These are phyloP conservation scores for Marasmius oreades DNA, from an alignment of 1,284 basidiomycete genomes.

Conservation along the genomic window DNA sequence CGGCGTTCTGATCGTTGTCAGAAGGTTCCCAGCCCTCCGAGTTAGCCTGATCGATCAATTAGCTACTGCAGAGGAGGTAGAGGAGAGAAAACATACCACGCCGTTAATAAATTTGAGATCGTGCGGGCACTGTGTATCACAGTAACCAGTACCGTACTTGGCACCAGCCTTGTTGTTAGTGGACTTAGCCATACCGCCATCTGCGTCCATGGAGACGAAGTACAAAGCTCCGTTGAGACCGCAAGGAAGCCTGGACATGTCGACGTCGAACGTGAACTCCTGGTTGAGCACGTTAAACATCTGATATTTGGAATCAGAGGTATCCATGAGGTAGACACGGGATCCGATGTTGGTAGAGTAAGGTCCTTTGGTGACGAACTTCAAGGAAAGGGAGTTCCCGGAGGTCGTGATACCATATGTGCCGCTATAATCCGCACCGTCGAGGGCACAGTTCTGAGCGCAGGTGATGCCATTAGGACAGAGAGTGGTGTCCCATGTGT, in stretches of 20 bases:
- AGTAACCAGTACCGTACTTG: slow-evolving; percentile 56
- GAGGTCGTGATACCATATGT: slow-evolving; percentile 42
- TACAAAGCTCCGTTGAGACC: slow-evolving; percentile 51
- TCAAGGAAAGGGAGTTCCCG: slow-evolving; percentile 47
- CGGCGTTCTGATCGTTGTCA: slow-evolving; percentile 24
- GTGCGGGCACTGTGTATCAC: slow-evolving; percentile 55
- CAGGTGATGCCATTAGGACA: slow-evolving; percentile 47
- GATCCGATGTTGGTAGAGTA: slow-evolving; percentile 41
- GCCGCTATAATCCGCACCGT: slow-evolving; percentile 53
- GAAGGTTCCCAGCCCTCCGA: slow-evolving; percentile 36
- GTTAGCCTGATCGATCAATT: slow-evolving; percentile 35
- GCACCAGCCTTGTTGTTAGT: slow-evolving; percentile 52
- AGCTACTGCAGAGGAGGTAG: not conserved
- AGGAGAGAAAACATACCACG: slow-evolving; percentile 29
- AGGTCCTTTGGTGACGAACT: slow-evolving; percentile 40
- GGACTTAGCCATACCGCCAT: slow-evolving; percentile 45
- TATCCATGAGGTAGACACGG: slow-evolving; percentile 48
- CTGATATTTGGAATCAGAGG: slow-evolving; percentile 39
- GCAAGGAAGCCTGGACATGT: slow-evolving; percentile 52
- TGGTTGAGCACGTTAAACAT: slow-evolving; percentile 52
- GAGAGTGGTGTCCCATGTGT: slow-evolving; percentile 44
- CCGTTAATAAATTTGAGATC: slow-evolving; percentile 58
- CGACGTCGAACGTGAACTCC: slow-evolving; percentile 44
- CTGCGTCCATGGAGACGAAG: slow-evolving; percentile 47
- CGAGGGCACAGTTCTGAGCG: slow-evolving; percentile 51